These are phyloP conservation scores for Leccinum subrobustum DNA, from an alignment of 1,284 basidiomycete species.

Conservation along the genomic window DNA sequence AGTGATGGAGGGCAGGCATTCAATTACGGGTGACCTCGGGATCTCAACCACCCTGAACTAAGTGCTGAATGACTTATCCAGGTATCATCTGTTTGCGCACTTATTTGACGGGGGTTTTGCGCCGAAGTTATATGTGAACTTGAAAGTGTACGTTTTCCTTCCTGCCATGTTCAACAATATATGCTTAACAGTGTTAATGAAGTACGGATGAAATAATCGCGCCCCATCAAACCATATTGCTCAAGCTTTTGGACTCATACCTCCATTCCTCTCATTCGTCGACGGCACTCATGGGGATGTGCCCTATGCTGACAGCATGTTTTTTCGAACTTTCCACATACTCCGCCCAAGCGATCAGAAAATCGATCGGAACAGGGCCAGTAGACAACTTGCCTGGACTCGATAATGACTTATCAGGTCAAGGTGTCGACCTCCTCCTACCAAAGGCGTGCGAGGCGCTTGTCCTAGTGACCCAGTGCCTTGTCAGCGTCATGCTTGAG, in stretches of 20 bases:
- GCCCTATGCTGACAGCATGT: slow-evolving; percentile 48
- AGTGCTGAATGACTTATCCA: slow-evolving; percentile 25
- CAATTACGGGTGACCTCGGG: slow-evolving; percentile 60
- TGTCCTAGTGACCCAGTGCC: slow-evolving; percentile 75
- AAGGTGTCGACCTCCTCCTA: slow-evolving; percentile 57
- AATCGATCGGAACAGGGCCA: slow-evolving; percentile 39
- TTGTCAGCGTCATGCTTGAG: slow-evolving; percentile 61
- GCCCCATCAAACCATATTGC: slow-evolving; percentile 79
- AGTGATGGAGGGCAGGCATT: slow-evolving; percentile 65
- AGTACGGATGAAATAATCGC: slow-evolving; percentile 74
- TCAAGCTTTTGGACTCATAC: slow-evolving; percentile 84
- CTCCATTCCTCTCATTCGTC: slow-evolving; percentile 47
- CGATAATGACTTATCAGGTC: slow-evolving; percentile 1
- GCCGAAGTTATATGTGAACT: slow-evolving; percentile 49
- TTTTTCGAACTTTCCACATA: slow-evolving; percentile 58
- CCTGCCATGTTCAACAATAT: slow-evolving; percentile 1
- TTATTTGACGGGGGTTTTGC: slow-evolving; percentile 51
- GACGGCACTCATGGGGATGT: slow-evolving; percentile 41
- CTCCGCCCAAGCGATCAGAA: slow-evolving; percentile 49
- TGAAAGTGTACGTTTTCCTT: slow-evolving; percentile 45
- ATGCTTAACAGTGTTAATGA: slow-evolving; percentile 16
- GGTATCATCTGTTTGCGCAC: slow-evolving; percentile 56
- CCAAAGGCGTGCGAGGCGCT: slow-evolving; percentile 79
- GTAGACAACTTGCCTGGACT: background rate
- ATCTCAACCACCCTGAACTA: background rate